Conservation (phyloP, 2,329 filamentous ascomycete species). For the Microdochium trichocladiopsis region DNA sequence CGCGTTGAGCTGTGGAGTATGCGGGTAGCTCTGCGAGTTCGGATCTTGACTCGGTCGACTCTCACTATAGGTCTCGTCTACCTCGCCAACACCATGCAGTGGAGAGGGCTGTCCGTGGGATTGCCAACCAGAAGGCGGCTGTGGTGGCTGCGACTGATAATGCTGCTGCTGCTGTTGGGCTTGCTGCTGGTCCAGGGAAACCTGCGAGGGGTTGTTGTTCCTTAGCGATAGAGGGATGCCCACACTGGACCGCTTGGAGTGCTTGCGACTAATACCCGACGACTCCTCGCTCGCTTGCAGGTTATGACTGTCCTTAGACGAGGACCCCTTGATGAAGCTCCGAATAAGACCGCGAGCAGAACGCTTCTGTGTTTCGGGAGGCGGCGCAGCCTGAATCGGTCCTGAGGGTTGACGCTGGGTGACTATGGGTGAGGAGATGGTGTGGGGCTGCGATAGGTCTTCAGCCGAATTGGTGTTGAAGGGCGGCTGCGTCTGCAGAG, state of each 20-base stretch:
- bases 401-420: slow-evolving; percentile 10
- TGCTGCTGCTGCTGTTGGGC: slow-evolving; percentile 24
- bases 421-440: slow-evolving; percentile 14
- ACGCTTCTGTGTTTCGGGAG: slow-evolving; percentile 30
- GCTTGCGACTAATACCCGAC: slow-evolving; percentile 7
- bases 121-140: slow-evolving; percentile 9
- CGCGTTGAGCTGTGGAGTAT: background rate
- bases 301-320: slow-evolving; percentile 9
- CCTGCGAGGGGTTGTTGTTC: background rate
- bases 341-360: slow-evolving; percentile 48
- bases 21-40: background rate
- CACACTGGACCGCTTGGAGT: background rate
- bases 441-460: slow-evolving; percentile 26
- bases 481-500: slow-evolving; percentile 23
- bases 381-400: slow-evolving; percentile 8
- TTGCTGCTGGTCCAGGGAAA: slow-evolving; percentile 12
- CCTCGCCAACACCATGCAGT: slow-evolving; percentile 3
- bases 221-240: background rate
- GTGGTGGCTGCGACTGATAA: slow-evolving; percentile 22
- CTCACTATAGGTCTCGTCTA: background rate
- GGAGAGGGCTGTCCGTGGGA: slow-evolving; percentile 6
- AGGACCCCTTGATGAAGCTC: slow-evolving; percentile 41
- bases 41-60: background rate
- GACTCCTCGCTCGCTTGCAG: slow-evolving; percentile 1
- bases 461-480: slow-evolving; percentile 31